Conservation (phyloP, 2,329 filamentous ascomycete species). For the Xylariaceae sp. region DNA sequence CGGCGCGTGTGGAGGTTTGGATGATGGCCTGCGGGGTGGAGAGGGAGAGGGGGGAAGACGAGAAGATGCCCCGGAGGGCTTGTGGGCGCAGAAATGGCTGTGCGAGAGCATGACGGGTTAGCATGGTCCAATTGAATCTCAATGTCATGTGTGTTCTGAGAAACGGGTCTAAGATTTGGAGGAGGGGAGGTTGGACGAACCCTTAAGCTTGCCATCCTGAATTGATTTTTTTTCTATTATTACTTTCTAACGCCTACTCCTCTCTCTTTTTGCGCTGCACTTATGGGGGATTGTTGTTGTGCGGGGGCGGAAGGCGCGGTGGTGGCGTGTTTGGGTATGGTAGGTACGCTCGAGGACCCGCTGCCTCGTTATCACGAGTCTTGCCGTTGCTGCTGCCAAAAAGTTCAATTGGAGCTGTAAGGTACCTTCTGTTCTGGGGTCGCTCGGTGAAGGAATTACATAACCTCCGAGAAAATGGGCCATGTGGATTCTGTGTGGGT, state of each 20-base stretch:
- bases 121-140: background rate
- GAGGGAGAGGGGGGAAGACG: background rate
- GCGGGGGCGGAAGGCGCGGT: background rate
- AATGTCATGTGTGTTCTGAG: too few relatives aligned
- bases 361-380: conserved; percentile 8
- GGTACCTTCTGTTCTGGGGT: background rate
- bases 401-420: conserved; percentile 22
- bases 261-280: conserved; percentile 7
- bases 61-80: conserved; percentile 25
- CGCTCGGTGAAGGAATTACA: conserved; percentile 28
- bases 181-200: conserved; percentile 14
- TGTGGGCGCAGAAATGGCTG: conserved; percentile 31
- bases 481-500: background rate
- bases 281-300: background rate
- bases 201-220: conserved; percentile 27
- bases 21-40: conserved; percentile 3
- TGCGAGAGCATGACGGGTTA: background rate
- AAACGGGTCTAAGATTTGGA: too few relatives aligned
- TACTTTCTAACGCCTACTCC: background rate
- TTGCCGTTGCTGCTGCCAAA: conserved; percentile 14
- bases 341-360: background rate
- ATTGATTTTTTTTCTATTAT: conserved; percentile 4
- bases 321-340: background rate
- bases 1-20: conserved; percentile 12
- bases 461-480: conserved; percentile 21